Evolutionary conservation across 2,329 filamentous ascomycete genomes (phyloP).

Genomic region (Capronia epimyces): DNA sequence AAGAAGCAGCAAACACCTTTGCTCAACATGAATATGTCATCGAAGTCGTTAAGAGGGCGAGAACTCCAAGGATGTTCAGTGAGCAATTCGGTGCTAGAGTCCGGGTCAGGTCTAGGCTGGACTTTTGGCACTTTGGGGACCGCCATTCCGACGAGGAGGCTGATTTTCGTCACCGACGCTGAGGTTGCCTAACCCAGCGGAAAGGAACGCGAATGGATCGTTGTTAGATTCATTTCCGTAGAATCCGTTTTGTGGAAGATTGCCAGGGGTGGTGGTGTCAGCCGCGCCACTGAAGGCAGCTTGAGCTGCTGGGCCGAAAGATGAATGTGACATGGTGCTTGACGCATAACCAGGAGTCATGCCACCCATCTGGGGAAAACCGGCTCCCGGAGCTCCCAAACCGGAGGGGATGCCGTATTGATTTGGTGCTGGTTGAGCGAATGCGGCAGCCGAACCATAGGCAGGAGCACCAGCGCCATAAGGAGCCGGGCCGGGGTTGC

Average conservation of each 20-base stretch:
- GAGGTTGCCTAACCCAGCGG: conserved; percentile 54
- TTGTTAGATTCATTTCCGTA: conserved; percentile 51
- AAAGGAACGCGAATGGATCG: conserved; percentile 62
- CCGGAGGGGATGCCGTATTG: conserved; percentile 86
- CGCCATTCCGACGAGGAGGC: conserved; percentile 39
- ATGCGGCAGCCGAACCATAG: conserved; percentile 58
- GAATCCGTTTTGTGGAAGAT: conserved; percentile 70
- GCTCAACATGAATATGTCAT: conserved; percentile 26
- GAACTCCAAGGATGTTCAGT: conserved; percentile 17
- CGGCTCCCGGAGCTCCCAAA: conserved; percentile 69
- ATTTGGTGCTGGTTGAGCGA: conserved; percentile 64
- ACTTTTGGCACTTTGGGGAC: conserved; percentile 42
- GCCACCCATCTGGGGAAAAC: conserved; percentile 56
- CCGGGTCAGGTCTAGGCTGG: conserved; percentile 29
- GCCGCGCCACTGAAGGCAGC: conserved; percentile 87
- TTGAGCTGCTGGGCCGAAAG: conserved; percentile 88
- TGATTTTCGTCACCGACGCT: conserved; percentile 49
- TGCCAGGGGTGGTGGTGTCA: conserved; percentile 67
- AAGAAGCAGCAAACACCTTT: conserved; percentile 22
- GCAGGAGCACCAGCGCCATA: conserved; percentile 64
- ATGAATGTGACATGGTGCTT: conserved; percentile 71
- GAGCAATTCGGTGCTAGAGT: conserved; percentile 5
- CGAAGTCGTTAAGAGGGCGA: conserved; percentile 22
- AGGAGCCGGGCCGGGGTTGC: conserved; percentile 70
- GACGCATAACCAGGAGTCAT: conserved; percentile 78